Evolutionary conservation across 2,329 filamentous ascomycete genomes (phyloP), one percentile per base, ranked within the genome.

Genomic region (Penicillium paneum): DNA sequence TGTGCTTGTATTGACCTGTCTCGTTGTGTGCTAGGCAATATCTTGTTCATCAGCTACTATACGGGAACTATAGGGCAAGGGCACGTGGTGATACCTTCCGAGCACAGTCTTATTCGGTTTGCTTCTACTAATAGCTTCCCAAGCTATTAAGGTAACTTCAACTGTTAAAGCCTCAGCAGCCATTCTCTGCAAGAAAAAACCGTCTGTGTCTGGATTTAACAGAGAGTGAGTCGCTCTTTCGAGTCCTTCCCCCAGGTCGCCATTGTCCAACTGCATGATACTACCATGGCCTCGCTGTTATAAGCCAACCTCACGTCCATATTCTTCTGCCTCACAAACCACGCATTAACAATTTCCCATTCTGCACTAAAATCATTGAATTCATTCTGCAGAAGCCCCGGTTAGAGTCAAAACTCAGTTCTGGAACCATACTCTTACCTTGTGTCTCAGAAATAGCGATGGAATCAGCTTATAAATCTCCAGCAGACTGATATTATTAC

Each of bases 391-490:
- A 52, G 10, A 3, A 3, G 7, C 4, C 11, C 8, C 4, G 7
- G 41, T 43, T 31, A 43, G 41, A 21, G 4, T 31, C n/a, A 31
- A 6, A 43, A 19, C 11, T 8, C 28, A 34, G n/a, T 10, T 19
- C 21, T 24, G 11, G 32, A 8, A 34, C 24, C 36, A 44, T 5
- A n/a, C 11, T 19, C 59, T 50, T 38, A 65, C 61, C 41, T 63
- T 46, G 40, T 56, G 63, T 11, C 35, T 54, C 29, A 61, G 40
- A 82, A 64, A 70, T 13, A 84, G 69, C 39, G 80, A 76, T 7
- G 81, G 80, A n/a, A 82, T 67, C 28, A 83, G 75, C 73, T 85
- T 86, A 68, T 83, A 82, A 61, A 83, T 82, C 67, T 84, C 81
- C 24, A 83, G 68, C 39, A 82, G 65, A 2, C 80, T 80, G 32